A percentile compares a stretch with the other conserved stretches of the same genome.
phyloP scores from a whole-genome alignment of 176 grass and related monocot genomes.

The Carex pumila region DNA sequence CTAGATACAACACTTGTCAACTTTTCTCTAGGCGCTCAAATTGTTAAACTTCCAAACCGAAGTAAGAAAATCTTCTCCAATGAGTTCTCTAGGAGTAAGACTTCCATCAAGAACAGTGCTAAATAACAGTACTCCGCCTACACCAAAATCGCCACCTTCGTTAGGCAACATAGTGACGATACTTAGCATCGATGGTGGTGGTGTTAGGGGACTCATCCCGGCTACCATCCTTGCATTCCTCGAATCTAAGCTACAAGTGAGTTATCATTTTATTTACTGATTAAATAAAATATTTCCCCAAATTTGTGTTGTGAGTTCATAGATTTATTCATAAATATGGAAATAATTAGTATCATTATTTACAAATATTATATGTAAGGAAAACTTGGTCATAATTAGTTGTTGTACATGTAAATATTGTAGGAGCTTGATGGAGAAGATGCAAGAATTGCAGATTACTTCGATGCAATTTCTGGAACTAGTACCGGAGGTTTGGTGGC shows the following conservation, averaged over 20 bases:
- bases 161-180: slow-evolving; percentile 40
- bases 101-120: not conserved
- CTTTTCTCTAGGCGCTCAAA: not conserved
- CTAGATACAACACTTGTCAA: not conserved
- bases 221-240: slow-evolving; percentile 51
- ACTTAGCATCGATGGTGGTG: slow-evolving; percentile 70
- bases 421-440: slow-evolving; percentile 62
- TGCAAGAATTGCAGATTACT: slow-evolving; percentile 63
- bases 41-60: not conserved
- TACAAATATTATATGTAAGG: no score
- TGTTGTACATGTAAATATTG: not conserved
- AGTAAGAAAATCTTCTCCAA: not conserved
- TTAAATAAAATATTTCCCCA: no score
- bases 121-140: not conserved
- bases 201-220: slow-evolving; percentile 68
- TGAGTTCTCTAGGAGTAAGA: not conserved
- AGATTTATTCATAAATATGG: no score
- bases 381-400: no score
- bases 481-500: slow-evolving; percentile 58
- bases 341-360: no score
- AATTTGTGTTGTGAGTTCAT: no score
- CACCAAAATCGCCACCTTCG: slow-evolving; percentile 13
- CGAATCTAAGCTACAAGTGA: slow-evolving; percentile 52
- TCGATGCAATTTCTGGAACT: slow-evolving; percentile 62
- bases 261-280: not conserved